Percentiles rank a stretch among this genome's conserved stretches.
phyloP scores from a whole-genome alignment of 106 monocot genomes.

The Acorus gramineus region DNA sequence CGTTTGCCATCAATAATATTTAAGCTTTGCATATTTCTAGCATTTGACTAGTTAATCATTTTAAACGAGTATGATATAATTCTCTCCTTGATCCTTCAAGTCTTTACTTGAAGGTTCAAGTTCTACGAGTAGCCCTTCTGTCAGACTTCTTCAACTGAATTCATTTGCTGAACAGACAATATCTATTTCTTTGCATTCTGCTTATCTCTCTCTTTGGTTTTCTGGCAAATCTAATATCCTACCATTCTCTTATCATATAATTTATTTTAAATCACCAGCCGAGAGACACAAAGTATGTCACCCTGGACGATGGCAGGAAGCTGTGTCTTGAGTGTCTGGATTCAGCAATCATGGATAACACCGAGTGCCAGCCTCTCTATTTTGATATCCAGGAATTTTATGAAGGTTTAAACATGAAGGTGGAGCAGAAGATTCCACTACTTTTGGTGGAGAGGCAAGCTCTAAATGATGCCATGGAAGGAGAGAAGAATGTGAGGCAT shows the following conservation, averaged over 20 bases:
- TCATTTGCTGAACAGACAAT: too few species aligned
- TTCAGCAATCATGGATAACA: conserved; percentile 81
- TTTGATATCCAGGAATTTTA: conserved; percentile 83
- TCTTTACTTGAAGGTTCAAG: too few species aligned
- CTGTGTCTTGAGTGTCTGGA: conserved; percentile 87
- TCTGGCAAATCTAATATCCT: not conserved
- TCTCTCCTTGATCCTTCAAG: too few species aligned
- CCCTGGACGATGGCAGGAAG: conserved; percentile 77
- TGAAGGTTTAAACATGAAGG: conserved; percentile 91
- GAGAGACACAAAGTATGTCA: conserved; percentile 50
- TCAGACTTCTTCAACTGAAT: too few species aligned
- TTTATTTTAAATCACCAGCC: conserved; percentile 30
- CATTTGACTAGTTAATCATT: too few species aligned
- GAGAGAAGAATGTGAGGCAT: conserved; percentile 75
- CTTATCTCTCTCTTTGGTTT: conserved; percentile 3
- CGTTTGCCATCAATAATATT: too few species aligned
- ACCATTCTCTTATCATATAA: not conserved
- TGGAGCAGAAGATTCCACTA: conserved; percentile 76
- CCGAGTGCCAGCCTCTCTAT: conserved; percentile 84
- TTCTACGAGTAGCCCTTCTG: too few species aligned
- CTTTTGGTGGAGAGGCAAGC: conserved; percentile 84
- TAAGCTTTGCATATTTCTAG: too few species aligned
- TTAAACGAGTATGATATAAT: too few species aligned
- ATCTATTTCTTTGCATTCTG: not conserved
- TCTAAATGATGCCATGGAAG: conserved; percentile 89